Conservation (phyloP, 2,329 filamentous ascomycete genomes). For the Colletotrichum neosansevieriae region DNA sequence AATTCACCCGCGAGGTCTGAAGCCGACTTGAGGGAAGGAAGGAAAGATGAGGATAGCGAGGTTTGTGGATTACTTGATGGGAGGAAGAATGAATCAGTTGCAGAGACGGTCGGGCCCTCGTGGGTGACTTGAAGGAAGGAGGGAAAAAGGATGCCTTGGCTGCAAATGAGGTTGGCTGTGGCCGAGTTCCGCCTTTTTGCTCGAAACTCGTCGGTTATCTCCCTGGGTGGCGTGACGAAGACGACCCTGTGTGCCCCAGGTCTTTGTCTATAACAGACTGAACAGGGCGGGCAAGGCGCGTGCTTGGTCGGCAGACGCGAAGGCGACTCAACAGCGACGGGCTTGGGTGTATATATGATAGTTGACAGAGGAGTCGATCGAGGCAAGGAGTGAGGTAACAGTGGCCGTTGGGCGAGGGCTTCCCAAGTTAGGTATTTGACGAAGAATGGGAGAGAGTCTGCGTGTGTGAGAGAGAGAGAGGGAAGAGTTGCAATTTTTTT, state of each 20-base stretch:
- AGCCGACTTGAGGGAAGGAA: background rate
- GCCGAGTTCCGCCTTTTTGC: slow-evolving; percentile 40
- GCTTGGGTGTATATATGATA: background rate
- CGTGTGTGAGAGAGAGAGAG: slow-evolving; percentile 12
- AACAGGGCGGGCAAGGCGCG: background rate
- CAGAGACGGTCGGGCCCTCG: slow-evolving; percentile 30
- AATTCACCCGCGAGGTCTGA: slow-evolving; percentile 9
- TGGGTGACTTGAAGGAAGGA: slow-evolving; percentile 15
- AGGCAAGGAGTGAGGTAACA: slow-evolving; percentile 4
- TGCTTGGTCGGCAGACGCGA: slow-evolving; percentile 5
- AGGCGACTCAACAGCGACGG: slow-evolving; percentile 8
- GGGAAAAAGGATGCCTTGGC: slow-evolving; percentile 39
- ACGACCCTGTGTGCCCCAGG: slow-evolving; percentile 19
- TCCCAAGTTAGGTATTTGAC: slow-evolving; percentile 12
- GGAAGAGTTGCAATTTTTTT: slow-evolving; percentile 13
- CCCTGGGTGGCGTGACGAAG: slow-evolving; percentile 37
- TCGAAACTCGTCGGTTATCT: slow-evolving; percentile 40
- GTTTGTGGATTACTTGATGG: slow-evolving; percentile 9
- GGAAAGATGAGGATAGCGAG: slow-evolving; percentile 8
- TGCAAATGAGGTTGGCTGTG: slow-evolving; percentile 36
- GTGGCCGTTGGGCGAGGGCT: slow-evolving; percentile 2
- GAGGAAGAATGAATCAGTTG: slow-evolving; percentile 26
- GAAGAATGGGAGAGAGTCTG: slow-evolving; percentile 2
- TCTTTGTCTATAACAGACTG: slow-evolving; percentile 25
- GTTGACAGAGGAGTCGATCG: slow-evolving; percentile 4